Evolutionary conservation across 306 rosid genomes (phyloP), one percentile per base, ranked within the genome.

Genomic region (Prunus fruticosa): DNA sequence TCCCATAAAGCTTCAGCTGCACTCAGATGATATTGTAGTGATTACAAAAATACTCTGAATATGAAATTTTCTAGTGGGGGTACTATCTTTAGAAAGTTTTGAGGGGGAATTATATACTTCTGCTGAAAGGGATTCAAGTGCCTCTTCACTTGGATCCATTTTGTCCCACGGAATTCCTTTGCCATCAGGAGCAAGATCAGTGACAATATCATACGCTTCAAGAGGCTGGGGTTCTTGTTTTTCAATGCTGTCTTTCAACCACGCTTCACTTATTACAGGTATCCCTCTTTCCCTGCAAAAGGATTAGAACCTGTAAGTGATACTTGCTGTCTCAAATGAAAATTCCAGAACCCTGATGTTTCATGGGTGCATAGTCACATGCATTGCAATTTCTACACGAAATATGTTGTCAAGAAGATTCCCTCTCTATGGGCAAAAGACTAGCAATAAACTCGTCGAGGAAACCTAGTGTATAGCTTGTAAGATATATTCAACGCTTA

Each of bases 1-100:
- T 94, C 51, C 96, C 98, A 69, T 84, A 94, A 66, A 94, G 84
- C 89, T 89, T 92, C 50, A 90, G 89, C 98, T 94, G 93, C 83
- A 78, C 30, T 27, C 64, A 11, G n/a, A 74, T 18, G 25, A 69
- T 61, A 32, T 34, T 56, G 58, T 45, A 70, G 8, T 34, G 71
- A 20, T 32, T 5, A 56, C 6, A 18, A 11, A 10, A 16, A 32
- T 6, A 62, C 56, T 58, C 23, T 25, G 3, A 20, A 32, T 13
- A 27, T 52, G 53, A 54, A n/a, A 30, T 60, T 78, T 52, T 72
- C 64, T 56, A 38, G 43, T 41, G 1, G 22, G 22, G 5, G 18
- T 52, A 45, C 32, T 5, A 1, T 63, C 20, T 57, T 8, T 15
- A 10, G 10, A 8, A 76, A 43, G 18, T 49, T 38, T 34, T 10